A percentile compares a stretch with the other conserved stretches of the same genome.
These are phyloP conservation scores for Trichoderma atrobrunneum DNA, from an alignment of 2,329 filamentous ascomycete genomes.

Conservation along the genomic window DNA sequence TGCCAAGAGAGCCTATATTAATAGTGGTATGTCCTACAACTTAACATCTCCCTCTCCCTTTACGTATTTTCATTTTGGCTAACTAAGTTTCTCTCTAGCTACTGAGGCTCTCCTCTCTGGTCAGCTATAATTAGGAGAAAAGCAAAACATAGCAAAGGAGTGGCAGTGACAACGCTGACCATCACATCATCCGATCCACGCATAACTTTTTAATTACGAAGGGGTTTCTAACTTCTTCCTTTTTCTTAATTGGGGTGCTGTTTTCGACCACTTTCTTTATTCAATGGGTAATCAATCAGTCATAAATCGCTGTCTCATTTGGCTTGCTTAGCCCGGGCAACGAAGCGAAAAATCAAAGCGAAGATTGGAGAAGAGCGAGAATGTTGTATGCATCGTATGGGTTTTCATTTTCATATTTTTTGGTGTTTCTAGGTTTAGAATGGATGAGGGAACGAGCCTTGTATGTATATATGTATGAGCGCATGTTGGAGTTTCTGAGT, in stretches of 20 bases:
- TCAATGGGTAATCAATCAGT: not conserved
- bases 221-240: not conserved
- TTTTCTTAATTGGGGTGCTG: not conserved
- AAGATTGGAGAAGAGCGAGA: not conserved
- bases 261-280: not conserved
- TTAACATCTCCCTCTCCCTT: not conserved
- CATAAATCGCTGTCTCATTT: not conserved
- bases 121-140: slow-evolving; percentile 55
- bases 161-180: not conserved
- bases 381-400: not conserved
- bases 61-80: not conserved
- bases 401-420: not conserved
- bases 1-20: slow-evolving; percentile 87
- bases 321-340: not conserved
- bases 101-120: slow-evolving; percentile 78
- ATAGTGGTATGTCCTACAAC: slow-evolving; percentile 67
- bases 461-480: not conserved
- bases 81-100: slow-evolving; percentile 42
- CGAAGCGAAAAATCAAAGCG: not conserved
- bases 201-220: not conserved
- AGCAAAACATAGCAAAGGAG: not conserved
- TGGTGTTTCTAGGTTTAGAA: not conserved
- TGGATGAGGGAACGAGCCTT: not conserved
- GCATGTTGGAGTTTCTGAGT: not conserved
- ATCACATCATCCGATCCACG: not conserved